Evolutionary conservation across 495 filamentous ascomycete genomes (phyloP), one percentile per base, ranked within the genome.

Genomic region (Elaphomyces granulatus): DNA sequence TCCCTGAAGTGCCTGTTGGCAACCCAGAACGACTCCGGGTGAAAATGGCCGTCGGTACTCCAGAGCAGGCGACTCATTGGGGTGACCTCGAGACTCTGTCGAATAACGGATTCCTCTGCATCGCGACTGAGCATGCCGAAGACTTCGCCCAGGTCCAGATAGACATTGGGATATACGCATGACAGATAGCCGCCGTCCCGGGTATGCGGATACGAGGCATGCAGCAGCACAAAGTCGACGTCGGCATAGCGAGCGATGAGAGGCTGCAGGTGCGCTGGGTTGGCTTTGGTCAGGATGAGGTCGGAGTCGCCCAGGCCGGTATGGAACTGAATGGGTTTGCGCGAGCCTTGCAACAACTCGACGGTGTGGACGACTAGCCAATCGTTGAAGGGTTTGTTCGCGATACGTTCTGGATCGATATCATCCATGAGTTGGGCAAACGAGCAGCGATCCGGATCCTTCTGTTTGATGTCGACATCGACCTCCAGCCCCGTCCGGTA

Each of bases 291-390:
- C 6, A 93, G 64, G 3, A 64, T 71, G 37, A 93, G 79, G 56
- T 92, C 84, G 45, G 80, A 83, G 48, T 93, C 85, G 0, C 86
- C 87, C 1, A 93, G 66, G 0, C 87, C 87, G 0, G 83, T 88
- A 48, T 93, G 85, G 42, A 94, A 82, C 49, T 93, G 86, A 20
- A 94, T 52, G 1, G 87, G 83, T 49, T 90, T 90, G 12, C 43
- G 37, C 36, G 31, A 35, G 16, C 26, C 30, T 36, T 47, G 47
- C 21, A 56, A 48, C 42, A 43, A 17, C 21, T 56, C 48, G 4
- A 80, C 16, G 50, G 66, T 41, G 52, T 57, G 44, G 19, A 76
- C 67, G 7, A 93, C 74, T 12, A 90, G 51, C 47, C 74, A 67
- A 38, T 80, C 70, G 46, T 78, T 84, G 23, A 87, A 56, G 6